Evolutionary conservation across 805 yeast genomes (phyloP).

Genomic region (Candida ovalis): DNA sequence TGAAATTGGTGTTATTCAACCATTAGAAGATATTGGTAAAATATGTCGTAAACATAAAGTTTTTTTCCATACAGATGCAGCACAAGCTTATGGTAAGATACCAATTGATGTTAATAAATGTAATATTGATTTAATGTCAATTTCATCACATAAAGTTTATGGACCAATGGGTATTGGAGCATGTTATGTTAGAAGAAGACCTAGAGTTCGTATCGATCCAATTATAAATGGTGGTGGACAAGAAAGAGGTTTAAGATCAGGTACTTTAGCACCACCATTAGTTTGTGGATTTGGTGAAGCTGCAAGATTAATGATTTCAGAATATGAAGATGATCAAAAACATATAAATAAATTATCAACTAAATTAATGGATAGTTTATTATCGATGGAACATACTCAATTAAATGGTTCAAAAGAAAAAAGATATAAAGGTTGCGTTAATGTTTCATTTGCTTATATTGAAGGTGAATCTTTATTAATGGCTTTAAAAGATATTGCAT

Average conservation of each 20-base stretch:
- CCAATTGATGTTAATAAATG: constrained; percentile 87
- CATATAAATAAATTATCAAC: constrained; percentile 71
- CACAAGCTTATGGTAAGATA: constrained; percentile 95
- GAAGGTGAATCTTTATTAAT: constrained; percentile 96
- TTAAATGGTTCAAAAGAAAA: constrained; percentile 77
- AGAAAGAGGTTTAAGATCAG: constrained; percentile 96
- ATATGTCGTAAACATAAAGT: constrained; percentile 84
- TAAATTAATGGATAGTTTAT: constrained; percentile 67
- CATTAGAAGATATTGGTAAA: constrained; percentile 87
- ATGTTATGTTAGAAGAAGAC: constrained; percentile 91
- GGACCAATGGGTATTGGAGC: constrained; percentile 99
- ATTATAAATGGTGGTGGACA: constrained; percentile 97
- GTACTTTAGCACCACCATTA: constrained; percentile 95
- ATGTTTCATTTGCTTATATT: constrained; percentile 92
- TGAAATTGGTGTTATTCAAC: constrained; percentile 97
- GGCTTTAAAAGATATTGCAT: constrained; percentile 96
- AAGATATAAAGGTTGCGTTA: constrained; percentile 91
- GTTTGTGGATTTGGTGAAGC: constrained; percentile 98
- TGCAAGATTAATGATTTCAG: constrained; percentile 74
- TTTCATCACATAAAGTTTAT: constrained; percentile 93
- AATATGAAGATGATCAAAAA: constrained; percentile 65
- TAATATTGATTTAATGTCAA: constrained; percentile 90
- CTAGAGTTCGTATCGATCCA: constrained; percentile 95
- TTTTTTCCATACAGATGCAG: constrained; percentile 96
- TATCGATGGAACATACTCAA: constrained; percentile 83